A percentile compares a stretch with the other conserved stretches of the same genome.
Evolutionary conservation across 257 asterid species (phyloP).

Genomic region (Osmanthus fragrans): DNA sequence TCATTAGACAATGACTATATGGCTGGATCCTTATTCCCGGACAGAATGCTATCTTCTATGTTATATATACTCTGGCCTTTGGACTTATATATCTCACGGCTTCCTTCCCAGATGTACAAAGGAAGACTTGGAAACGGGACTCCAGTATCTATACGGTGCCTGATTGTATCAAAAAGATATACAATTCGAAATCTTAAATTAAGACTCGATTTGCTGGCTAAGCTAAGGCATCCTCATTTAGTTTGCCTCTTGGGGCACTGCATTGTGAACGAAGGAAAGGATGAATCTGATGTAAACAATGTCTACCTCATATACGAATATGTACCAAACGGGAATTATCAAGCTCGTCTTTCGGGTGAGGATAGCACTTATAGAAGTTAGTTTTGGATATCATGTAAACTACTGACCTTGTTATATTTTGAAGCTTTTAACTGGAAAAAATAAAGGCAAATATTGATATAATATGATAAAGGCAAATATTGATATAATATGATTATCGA

Average conservation of each 20-base stretch:
- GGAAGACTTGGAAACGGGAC: conserved; percentile 55
- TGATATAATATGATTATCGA: background rate
- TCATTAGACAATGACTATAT: too few species aligned
- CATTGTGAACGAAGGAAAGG: conserved; percentile 43
- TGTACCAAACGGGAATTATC: conserved; percentile 53
- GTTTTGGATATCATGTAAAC: background rate
- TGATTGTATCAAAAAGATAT: conserved; percentile 46
- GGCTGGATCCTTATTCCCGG: too few species aligned
- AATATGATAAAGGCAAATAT: background rate
- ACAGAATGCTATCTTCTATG: too few species aligned
- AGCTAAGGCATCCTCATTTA: conserved; percentile 63
- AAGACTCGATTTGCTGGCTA: conserved; percentile 62
- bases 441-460: background rate
- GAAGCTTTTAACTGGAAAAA: background rate
- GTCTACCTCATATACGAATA: conserved; percentile 65
- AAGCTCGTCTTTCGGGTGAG: conserved; percentile 64
- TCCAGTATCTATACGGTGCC: conserved; percentile 55
- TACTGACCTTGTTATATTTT: background rate
- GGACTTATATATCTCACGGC: conserved; percentile 1
- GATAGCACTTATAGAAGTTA: background rate
- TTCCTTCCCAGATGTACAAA: conserved; percentile 52
- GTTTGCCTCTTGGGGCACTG: conserved; percentile 76
- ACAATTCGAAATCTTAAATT: conserved; percentile 67
- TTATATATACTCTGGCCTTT: background rate
- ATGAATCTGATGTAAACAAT: conserved; percentile 38